Conservation (phyloP, 176 grass and related monocot species). For the Rhynchospora breviuscula region DNA sequence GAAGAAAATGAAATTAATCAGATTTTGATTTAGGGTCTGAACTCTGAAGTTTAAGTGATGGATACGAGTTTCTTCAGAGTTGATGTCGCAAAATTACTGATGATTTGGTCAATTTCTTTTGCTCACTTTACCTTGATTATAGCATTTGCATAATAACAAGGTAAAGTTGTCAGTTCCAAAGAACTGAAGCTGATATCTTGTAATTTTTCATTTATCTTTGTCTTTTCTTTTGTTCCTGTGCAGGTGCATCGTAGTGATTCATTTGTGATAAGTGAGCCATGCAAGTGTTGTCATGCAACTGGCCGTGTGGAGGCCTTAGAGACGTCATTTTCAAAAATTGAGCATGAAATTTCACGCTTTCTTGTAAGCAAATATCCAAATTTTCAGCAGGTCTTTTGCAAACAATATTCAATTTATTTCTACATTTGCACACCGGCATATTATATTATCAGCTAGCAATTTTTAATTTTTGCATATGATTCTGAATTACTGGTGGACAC, state of each 20-base stretch:
- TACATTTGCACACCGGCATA: not conserved
- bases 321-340: slow-evolving; percentile 85
- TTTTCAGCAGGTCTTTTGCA: slow-evolving; percentile 5
- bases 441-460: not conserved
- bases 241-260: slow-evolving; percentile 86
- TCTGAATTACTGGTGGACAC: not conserved
- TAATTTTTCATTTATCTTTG: not conserved
- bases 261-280: slow-evolving; percentile 91
- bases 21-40: no score
- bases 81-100: not conserved
- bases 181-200: not conserved
- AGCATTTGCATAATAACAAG: not conserved
- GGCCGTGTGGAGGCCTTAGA: slow-evolving; percentile 90
- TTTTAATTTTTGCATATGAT: not conserved
- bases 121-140: not conserved
- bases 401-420: not conserved
- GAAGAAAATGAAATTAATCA: no score
- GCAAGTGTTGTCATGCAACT: slow-evolving; percentile 78
- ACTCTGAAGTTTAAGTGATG: no score
- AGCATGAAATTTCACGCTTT: slow-evolving; percentile 82
- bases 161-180: not conserved
- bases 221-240: slow-evolving; percentile 17
- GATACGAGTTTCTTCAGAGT: no score
- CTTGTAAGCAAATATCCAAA: slow-evolving; percentile 52
- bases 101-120: not conserved